These are phyloP conservation scores for Neckera pumila DNA, from an alignment of 225 moss, liverwort and hornwort species.

Conservation along the genomic window DNA sequence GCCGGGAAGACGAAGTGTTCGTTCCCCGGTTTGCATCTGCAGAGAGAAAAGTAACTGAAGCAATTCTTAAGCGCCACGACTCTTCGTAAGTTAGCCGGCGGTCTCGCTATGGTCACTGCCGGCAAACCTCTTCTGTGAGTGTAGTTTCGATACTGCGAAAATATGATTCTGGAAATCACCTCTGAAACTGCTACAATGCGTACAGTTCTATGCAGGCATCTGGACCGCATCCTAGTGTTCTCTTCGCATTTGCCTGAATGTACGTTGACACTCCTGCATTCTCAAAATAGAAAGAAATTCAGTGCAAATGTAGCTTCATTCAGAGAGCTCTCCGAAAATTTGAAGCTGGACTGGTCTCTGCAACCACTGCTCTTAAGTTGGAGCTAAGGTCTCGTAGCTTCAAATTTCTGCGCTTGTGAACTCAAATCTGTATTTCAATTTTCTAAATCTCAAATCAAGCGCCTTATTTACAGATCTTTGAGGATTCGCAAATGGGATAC, in stretches of 20 bases:
- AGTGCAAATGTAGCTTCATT: neutral
- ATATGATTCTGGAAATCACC: neutral
- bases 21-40: neutral
- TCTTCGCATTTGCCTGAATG: neutral
- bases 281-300: neutral
- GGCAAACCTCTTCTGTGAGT: neutral
- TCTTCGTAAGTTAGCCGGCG: neutral
- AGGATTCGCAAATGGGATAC: neutral
- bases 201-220: neutral
- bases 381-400: neutral
- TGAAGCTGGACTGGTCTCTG: neutral
- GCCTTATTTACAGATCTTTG: neutral
- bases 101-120: neutral
- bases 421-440: neutral
- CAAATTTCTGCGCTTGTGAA: neutral
- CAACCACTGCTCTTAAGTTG: neutral
- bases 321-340: neutral
- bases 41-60: neutral
- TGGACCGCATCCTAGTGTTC: neutral
- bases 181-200: neutral
- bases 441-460: neutral
- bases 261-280: neutral
- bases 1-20: neutral
- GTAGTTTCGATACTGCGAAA: neutral
- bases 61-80: constrained; percentile 16